Evolutionary conservation across 1,139 yeast genomes (phyloP).

Genomic region (Yamadazyma diddensiae): DNA sequence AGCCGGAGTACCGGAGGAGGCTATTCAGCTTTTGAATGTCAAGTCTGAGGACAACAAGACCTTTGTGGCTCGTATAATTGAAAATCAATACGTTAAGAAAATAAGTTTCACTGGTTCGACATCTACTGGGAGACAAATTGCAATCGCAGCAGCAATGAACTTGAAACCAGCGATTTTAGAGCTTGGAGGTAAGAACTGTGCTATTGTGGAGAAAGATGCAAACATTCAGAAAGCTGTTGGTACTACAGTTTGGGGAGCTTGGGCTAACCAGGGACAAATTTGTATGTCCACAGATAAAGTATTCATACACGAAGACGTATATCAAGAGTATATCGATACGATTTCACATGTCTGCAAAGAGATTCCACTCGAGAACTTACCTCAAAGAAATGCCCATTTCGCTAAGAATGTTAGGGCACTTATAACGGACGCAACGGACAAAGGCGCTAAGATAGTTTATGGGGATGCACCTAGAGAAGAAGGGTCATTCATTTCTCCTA

Average conservation of each 20-base stretch:
- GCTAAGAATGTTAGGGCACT: slow-evolving; percentile 23
- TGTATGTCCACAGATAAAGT: slow-evolving; percentile 45
- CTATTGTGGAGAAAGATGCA: slow-evolving; percentile 32
- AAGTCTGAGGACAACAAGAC: slow-evolving; percentile 23
- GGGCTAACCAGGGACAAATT: slow-evolving; percentile 45
- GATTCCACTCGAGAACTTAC: slow-evolving; percentile 10
- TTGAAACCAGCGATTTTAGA: slow-evolving; percentile 40
- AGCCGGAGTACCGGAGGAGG: slow-evolving; percentile 38
- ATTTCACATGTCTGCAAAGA: slow-evolving; percentile 21
- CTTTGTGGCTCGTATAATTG: slow-evolving; percentile 25
- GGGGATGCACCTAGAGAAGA: slow-evolving; percentile 16
- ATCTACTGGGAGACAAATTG: slow-evolving; percentile 31
- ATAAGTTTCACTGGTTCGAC: slow-evolving; percentile 47
- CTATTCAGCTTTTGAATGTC: slow-evolving; percentile 34
- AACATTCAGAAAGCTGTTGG: slow-evolving; percentile 32
- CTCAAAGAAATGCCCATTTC: slow-evolving; percentile 28
- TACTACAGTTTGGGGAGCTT: slow-evolving; percentile 26
- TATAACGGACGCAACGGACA: slow-evolving; percentile 38
- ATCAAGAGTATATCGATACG: slow-evolving; percentile 22
- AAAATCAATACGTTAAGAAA: slow-evolving; percentile 25
- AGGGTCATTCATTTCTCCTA: slow-evolving; percentile 20
- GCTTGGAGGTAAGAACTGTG: slow-evolving; percentile 43
- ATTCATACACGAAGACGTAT: slow-evolving; percentile 29
- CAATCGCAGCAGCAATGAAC: slow-evolving; percentile 29
- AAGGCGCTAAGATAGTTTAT: slow-evolving; percentile 38